A percentile compares a stretch with the other conserved stretches of the same genome.
Evolutionary conservation across 768 basidiomycete species (phyloP).

Genomic region (Lepiota venenata): DNA sequence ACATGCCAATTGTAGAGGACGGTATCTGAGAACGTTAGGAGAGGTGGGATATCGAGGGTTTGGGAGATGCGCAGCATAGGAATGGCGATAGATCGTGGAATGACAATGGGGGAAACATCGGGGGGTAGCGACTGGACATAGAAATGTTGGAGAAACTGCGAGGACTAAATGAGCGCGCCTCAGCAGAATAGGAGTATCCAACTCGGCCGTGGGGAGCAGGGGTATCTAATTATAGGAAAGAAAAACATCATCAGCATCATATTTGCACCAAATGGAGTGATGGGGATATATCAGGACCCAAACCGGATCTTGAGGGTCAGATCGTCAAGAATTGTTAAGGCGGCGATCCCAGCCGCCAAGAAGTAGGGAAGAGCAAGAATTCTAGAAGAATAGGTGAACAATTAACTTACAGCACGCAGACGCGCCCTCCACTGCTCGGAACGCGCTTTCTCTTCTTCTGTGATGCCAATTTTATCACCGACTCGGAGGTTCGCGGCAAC

Average conservation of each 20-base stretch:
- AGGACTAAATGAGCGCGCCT: conserved; percentile 78
- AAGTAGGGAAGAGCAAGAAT: neutral
- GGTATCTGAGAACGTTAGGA: conserved; percentile 90
- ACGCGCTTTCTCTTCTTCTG: conserved; percentile 32
- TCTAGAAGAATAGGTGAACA: neutral
- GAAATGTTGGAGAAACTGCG: conserved; percentile 72
- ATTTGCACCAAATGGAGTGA: neutral
- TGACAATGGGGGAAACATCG: conserved; percentile 41
- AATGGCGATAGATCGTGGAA: conserved; percentile 72
- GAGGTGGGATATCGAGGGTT: conserved; percentile 78
- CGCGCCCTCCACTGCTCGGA: conserved; percentile 52
- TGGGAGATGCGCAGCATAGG: conserved; percentile 74
- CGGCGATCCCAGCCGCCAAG: neutral
- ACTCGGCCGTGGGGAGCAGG: conserved; percentile 41
- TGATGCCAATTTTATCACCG: conserved; percentile 50
- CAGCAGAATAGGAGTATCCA: conserved; percentile 56
- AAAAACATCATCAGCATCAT: conserved; percentile 2
- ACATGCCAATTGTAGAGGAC: conserved; percentile 87
- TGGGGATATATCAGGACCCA: neutral
- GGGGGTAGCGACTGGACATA: conserved; percentile 71
- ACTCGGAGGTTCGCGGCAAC: conserved; percentile 47
- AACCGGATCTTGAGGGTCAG: neutral
- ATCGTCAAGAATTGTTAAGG: conserved; percentile 2
- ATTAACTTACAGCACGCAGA: conserved; percentile 43
- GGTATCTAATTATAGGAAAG: conserved; percentile 41